phyloP scores from a whole-genome alignment of 73 alveolate species.

The Paramecium tetraurelia region DNA sequence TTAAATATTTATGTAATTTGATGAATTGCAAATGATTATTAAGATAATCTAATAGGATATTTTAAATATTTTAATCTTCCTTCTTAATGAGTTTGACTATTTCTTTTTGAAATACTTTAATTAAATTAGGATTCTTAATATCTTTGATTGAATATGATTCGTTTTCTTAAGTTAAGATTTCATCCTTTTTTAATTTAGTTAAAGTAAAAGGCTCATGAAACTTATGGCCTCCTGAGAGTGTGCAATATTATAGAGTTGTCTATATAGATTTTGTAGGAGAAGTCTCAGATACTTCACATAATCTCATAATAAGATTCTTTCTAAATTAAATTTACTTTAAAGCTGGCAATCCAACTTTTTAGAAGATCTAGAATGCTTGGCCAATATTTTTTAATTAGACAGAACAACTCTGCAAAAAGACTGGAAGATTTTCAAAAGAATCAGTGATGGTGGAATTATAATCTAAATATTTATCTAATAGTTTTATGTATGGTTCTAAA shows the following conservation, averaged over 20 bases:
- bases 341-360: background rate
- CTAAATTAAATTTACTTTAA: background rate
- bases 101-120: background rate
- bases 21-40: background rate
- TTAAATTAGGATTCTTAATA: background rate
- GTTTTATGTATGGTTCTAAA: background rate
- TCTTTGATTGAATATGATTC: background rate
- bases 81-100: background rate
- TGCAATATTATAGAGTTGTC: background rate
- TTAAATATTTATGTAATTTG: background rate
- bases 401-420: background rate
- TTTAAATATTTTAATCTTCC: background rate
- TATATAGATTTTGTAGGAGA: background rate
- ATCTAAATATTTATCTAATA: conserved; percentile 24
- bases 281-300: background rate
- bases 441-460: background rate
- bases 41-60: background rate
- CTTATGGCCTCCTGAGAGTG: background rate
- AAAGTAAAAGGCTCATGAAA: background rate
- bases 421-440: background rate
- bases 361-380: background rate
- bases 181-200: background rate
- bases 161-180: background rate
- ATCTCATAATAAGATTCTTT: background rate
- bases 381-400: background rate